Base-by-base conservation (phyloP, 2,329 filamentous ascomycete species). In the Fusarium bulbicola region DNA sequence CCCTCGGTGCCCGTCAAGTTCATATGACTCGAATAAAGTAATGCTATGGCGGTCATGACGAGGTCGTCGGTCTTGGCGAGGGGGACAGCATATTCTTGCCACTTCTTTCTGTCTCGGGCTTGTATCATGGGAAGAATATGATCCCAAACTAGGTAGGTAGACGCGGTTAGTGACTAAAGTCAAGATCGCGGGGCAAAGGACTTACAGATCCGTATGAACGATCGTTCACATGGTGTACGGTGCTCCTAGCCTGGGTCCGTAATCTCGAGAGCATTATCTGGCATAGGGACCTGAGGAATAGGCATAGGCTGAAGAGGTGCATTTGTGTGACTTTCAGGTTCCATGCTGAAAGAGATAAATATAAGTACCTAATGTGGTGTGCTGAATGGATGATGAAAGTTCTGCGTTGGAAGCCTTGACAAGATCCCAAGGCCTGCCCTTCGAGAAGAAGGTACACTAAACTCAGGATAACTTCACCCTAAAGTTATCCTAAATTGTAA, bases 101-200 rank as follows among this genome's bases (percentile, higher is more conserved):
- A 78, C n/a, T 61, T 69, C 20, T 75, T 75, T 43, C 62, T 54
- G 24, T 50, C n/a, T 34, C 67, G 53, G 18, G 67, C 62, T 1
- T 75, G 66, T 76, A 79, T 77, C 18, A 78, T 70, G 6, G 69
- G 68, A 21, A 77, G 70, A n/a, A 78, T 74, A 10, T 66, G 39
- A 11, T 77, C 54, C 1, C 66, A 78, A 40, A 77, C 77, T 79
- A 32, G 30, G 5, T 32, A 34, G 32, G 32, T 34, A 26, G n/a
- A 39, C 13, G 13, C 40, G 1, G 9, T 54, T 34, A 56, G 47
- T 58, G 12, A 40, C 21, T 24, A 8, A 3, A 20, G 4, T 18
- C 0, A 18, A n/a, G 28, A 24, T 34, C 21, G 13, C 30, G 32
- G 7, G 3, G 14, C 3, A 14, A 20, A 34, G 30, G 20, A 18